phyloP scores from a whole-genome alignment of 768 basidiomycete genomes.

The Lentinula raphanica region DNA sequence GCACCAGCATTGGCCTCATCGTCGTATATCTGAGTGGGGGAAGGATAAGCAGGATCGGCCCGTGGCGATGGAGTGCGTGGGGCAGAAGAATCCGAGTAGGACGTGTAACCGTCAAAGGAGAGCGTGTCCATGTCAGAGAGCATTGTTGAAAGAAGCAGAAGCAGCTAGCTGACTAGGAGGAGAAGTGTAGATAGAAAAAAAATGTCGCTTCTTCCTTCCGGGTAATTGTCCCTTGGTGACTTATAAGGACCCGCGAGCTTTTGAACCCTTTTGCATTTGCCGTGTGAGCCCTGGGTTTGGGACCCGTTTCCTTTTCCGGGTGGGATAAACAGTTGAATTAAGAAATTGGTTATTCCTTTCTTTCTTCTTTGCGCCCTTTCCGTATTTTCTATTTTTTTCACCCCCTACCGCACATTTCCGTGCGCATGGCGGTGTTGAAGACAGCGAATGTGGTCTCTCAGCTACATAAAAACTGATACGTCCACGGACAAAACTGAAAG shows the following conservation, averaged over 20 bases:
- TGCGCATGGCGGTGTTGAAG: not conserved
- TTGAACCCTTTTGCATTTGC: not conserved
- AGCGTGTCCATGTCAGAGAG: conserved; percentile 34
- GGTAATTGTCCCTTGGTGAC: not conserved
- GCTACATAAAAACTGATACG: not conserved
- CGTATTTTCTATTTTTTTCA: not conserved
- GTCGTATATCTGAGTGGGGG: conserved; percentile 27
- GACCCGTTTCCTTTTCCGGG: not conserved
- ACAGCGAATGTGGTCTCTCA: not conserved
- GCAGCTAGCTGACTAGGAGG: not conserved
- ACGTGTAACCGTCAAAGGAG: conserved; percentile 54
- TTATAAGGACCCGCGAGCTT: not conserved
- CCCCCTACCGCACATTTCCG: not conserved
- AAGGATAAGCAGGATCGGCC: conserved; percentile 29
- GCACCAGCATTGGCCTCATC: conserved; percentile 34
- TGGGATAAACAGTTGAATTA: not conserved
- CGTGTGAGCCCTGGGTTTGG: not conserved
- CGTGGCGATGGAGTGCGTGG: conserved; percentile 73
- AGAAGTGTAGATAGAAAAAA: not conserved
- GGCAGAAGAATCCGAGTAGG: conserved; percentile 63
- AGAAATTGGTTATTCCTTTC: not conserved
- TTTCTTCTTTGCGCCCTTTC: not conserved
- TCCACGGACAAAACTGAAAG: not conserved
- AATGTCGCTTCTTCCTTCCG: not conserved
- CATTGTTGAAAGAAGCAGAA: not conserved